A percentile compares a stretch with the other conserved stretches of the same genome.
Conservation (phyloP, 805 yeast genomes). For the Candida alai region DNA sequence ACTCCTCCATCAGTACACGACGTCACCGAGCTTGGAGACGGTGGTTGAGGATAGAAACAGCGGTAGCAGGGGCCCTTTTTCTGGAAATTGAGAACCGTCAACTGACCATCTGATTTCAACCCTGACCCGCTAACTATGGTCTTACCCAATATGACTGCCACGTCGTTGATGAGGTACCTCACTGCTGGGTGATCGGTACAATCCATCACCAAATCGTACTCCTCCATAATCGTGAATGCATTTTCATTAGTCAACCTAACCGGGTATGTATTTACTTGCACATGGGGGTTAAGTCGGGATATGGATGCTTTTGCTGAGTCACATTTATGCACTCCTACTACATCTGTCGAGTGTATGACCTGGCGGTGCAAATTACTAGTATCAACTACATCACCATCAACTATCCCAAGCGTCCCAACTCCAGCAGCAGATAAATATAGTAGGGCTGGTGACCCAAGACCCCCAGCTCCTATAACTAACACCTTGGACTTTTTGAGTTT, state of each 20-base stretch:
- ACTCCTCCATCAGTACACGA: slow-evolving; percentile 93
- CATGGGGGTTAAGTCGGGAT: slow-evolving; percentile 61
- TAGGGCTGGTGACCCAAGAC: slow-evolving; percentile 89
- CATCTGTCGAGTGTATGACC: slow-evolving; percentile 65
- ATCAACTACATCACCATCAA: slow-evolving; percentile 85
- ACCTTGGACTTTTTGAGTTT: slow-evolving; percentile 55
- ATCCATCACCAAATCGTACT: slow-evolving; percentile 77
- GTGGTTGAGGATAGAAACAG: slow-evolving; percentile 89
- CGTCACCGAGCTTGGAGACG: slow-evolving; percentile 75
- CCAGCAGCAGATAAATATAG: slow-evolving; percentile 87
- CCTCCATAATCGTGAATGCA: slow-evolving; percentile 57
- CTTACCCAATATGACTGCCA: slow-evolving; percentile 60
- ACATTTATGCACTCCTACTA: slow-evolving; percentile 69
- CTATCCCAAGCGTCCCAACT: slow-evolving; percentile 76
- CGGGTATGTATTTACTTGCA: slow-evolving; percentile 50
- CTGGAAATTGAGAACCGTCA: slow-evolving; percentile 65
- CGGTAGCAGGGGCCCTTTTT: slow-evolving; percentile 86
- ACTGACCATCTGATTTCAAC: slow-evolving; percentile 85
- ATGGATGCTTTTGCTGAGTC: slow-evolving; percentile 69
- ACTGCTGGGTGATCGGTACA: slow-evolving; percentile 93
- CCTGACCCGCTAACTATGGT: slow-evolving; percentile 93
- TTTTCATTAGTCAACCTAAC: slow-evolving; percentile 50
- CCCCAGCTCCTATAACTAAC: slow-evolving; percentile 93
- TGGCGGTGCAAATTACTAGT: slow-evolving; percentile 86
- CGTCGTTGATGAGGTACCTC: slow-evolving; percentile 83